Base-by-base conservation (phyloP, 768 basidiomycete species). In the Leccinum subtestaceum region DNA sequence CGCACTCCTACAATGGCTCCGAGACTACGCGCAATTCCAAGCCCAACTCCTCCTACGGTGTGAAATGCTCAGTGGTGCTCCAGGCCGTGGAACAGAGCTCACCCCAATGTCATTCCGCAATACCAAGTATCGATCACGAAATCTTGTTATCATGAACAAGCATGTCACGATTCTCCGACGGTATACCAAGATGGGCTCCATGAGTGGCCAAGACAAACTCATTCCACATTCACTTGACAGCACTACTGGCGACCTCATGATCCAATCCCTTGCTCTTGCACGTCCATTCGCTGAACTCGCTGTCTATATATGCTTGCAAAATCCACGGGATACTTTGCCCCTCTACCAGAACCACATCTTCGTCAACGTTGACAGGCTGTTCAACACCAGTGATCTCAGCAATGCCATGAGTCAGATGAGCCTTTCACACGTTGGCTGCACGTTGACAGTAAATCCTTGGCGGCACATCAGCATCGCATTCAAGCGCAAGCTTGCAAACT, bases 21-120 rank as follows among this genome's bases (percentile, higher is more conserved):
- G 13, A 1, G 51, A 52, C 19, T 52, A 52, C 23, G 51, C 32
- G 5, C 13, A 52, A 10, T 52, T 52, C 3, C 51, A 52, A 5
- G 1, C 12, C 1, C 32, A 52, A 2, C 51, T 52, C 4, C 11
- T 52, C 2, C 4, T 52, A 12, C 13, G 8, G 2, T 52, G 51
- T 34, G 51, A 52, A 34, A 52, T 32, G 31, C 32, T 52, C 1
- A 52, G 51, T 34, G 51, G 51, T 4, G 32, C 51, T 21, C 51
- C 32, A 34, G 51, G 51, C 4, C 32, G 13, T 21, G 51, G 51
- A 4, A 52, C 51, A 15, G 32, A 52, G 13, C 51, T 52, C 3
- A 52, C 51, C 0, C 31, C 19, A 1, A 34, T 52, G 31, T 2
- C 4, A 2, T 21, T 52, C 12, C 5, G 19, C 51, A 52, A 52